Percentiles rank a stretch among this genome's conserved stretches.
Conservation (phyloP, 208 protist species). For the Endotrypanum monterogeii region DNA sequence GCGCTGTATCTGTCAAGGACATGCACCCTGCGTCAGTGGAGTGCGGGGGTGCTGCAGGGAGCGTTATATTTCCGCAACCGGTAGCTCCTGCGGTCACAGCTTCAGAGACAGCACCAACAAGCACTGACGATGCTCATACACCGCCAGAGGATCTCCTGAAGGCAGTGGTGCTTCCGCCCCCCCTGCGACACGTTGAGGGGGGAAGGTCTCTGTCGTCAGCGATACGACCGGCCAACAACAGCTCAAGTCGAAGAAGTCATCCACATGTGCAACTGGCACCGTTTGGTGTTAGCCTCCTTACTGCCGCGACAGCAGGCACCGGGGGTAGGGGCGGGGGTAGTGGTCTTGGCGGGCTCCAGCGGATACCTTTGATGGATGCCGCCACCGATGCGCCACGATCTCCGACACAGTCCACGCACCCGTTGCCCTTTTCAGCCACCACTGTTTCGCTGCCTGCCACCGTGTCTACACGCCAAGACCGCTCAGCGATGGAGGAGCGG, state of each 20-base stretch:
- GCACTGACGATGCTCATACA: not conserved
- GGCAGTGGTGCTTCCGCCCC: slow-evolving; percentile 1
- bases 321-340: slow-evolving; percentile 4
- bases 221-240: not conserved
- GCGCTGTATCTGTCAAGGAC: not conserved
- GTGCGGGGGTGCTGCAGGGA: not conserved
- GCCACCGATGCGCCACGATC: not conserved
- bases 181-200: not conserved
- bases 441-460: not conserved
- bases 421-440: not conserved
- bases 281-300: slow-evolving; percentile 70
- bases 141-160: slow-evolving; percentile 5
- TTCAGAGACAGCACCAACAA: slow-evolving; percentile 1
- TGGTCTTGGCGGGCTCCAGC: slow-evolving; percentile 38
- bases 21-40: not conserved
- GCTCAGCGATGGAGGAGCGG: not conserved
- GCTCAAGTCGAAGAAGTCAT: not conserved
- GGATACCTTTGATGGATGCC: slow-evolving; percentile 21
- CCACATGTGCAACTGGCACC: slow-evolving; percentile 40
- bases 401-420: not conserved
- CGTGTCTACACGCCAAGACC: not conserved
- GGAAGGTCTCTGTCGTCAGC: not conserved
- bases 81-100: not conserved
- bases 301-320: slow-evolving; percentile 35
- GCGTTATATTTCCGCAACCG: not conserved